Base-by-base conservation (phyloP, 106 monocot genomes). In the Dioscorea dumetorum region DNA sequence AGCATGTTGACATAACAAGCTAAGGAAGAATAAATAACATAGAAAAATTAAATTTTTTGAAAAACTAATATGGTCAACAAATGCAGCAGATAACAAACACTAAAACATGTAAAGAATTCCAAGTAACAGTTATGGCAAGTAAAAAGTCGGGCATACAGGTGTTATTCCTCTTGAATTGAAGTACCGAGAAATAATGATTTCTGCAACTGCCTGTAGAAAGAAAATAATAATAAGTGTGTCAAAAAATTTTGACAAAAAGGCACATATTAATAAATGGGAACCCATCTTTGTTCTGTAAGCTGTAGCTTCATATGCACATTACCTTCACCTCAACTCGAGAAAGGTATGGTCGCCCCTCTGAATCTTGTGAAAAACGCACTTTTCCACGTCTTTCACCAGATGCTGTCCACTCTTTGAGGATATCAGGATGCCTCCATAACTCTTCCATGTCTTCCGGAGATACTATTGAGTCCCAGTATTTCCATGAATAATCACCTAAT, bases 301-400 rank as follows among this genome's bases (percentile, higher is more conserved):
- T 8, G 41, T 41, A 8, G 41, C 54, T 19, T 19, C 18, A 28
- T 54, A 2, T 68, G 51, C 50, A 31, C 14, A 50, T 41, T 79
- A 99, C 99, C 93, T 90, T 93, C 21, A 90, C 85, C 66, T 99
- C 99, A 71, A 84, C 73, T 64, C 79, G 80, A 83, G 99, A 99
- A 64, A 99, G 87, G 87, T 99, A 93, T 16, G 87, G 91, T 60
- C 79, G 87, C 68, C 83, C 87, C 64, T 85, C 78, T 52, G 68
- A 57, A 68, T 93, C 93, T 67, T 76, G 87, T 58, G 93, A 90
- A 73, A 99, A 99, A 13, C 83, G 93, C 13, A 99, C 99, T 81
- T 68, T 82, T 68, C 99, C 89, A 41, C 77, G 87, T 64, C 77
- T 80, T 71, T 92, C 87, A 16, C 83, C 84, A 73, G 87, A 83